phyloP scores from a whole-genome alignment of 1,284 basidiomycete genomes.

The Cyathus olla region DNA sequence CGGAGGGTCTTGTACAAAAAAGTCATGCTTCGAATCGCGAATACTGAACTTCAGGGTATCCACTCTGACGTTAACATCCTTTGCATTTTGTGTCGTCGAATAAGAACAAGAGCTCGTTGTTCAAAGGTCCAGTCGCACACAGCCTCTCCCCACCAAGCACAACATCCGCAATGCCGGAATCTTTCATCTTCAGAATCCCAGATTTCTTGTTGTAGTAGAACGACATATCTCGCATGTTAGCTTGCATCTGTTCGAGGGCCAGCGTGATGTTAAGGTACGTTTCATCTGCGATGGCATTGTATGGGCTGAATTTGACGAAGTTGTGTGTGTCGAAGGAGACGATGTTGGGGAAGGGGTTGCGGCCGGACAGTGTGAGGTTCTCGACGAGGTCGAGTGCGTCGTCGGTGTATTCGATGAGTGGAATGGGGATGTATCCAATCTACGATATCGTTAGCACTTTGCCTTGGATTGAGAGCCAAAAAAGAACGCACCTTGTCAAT shows the following conservation, averaged over 20 bases:
- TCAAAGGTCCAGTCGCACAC: constrained; percentile 50
- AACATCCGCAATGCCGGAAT: constrained; percentile 95
- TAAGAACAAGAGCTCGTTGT: background rate
- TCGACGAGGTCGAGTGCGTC: constrained; percentile 91
- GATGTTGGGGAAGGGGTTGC: constrained; percentile 86
- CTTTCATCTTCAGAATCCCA: constrained; percentile 84
- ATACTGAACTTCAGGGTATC: constrained; percentile 92
- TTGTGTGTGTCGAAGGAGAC: constrained; percentile 88
- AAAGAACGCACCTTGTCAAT: constrained; percentile 69
- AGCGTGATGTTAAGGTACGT: constrained; percentile 79
- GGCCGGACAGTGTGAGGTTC: constrained; percentile 90
- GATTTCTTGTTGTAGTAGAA: constrained; percentile 88
- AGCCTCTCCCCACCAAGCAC: constrained; percentile 86
- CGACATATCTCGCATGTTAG: constrained; percentile 93
- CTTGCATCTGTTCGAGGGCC: constrained; percentile 88
- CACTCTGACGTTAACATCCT: constrained; percentile 84
- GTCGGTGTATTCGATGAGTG: constrained; percentile 92
- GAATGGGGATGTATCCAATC: constrained; percentile 93
- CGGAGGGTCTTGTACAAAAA: constrained; percentile 87
- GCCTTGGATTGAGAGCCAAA: background rate
- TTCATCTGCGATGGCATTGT: constrained; percentile 68
- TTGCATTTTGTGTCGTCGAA: constrained; percentile 70
- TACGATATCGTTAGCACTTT: constrained; percentile 26
- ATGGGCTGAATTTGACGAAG: constrained; percentile 87
- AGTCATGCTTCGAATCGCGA: constrained; percentile 93